A percentile compares a stretch with the other conserved stretches of the same genome.
Evolutionary conservation across 495 filamentous ascomycete genomes (phyloP).

Genomic region (Halenospora varia): DNA sequence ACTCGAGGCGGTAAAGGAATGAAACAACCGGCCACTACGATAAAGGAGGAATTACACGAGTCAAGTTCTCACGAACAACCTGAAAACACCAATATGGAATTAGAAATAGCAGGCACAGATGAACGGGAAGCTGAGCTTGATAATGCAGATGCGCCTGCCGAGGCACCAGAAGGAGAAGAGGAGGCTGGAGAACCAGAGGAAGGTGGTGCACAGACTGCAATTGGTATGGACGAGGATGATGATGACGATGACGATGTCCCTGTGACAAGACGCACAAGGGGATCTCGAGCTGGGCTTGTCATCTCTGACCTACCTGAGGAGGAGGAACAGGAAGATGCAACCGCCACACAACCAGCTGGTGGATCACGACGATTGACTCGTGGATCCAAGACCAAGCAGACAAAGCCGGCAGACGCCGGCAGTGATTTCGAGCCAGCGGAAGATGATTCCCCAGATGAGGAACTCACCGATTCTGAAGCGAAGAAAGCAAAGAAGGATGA

Average conservation of each 20-base stretch:
- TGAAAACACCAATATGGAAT: constrained; percentile 18
- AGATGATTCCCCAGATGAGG: constrained; percentile 51
- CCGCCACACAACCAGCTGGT: constrained; percentile 5
- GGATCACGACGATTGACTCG: constrained; percentile 43
- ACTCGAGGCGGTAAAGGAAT: constrained; percentile 61
- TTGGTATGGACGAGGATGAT: constrained; percentile 44
- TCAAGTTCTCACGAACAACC: constrained; percentile 30
- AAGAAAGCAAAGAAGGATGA: constrained; percentile 29
- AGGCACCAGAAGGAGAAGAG: constrained; percentile 29
- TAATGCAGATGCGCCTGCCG: constrained; percentile 29
- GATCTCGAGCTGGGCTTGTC: constrained; percentile 34
- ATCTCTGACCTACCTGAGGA: constrained; percentile 25
- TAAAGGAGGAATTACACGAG: constrained; percentile 56
- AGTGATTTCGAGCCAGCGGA: constrained; percentile 85
- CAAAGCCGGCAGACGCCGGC: constrained; percentile 61
- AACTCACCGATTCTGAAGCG: constrained; percentile 36
- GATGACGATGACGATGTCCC: constrained; percentile 70
- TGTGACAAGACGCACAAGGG: constrained; percentile 48
- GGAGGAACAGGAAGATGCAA: constrained; percentile 24
- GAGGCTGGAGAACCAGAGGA: constrained; percentile 29
- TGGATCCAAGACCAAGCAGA: constrained; percentile 38
- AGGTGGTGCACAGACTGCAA: constrained; percentile 11
- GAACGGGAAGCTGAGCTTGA: constrained; percentile 36
- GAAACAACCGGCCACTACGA: constrained; percentile 52
- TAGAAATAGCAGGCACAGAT: constrained; percentile 30